Evolutionary conservation across 2,329 filamentous ascomycete species (phyloP), one percentile per base, ranked within the genome.

Genomic region (Blastomyces gilchristii): DNA sequence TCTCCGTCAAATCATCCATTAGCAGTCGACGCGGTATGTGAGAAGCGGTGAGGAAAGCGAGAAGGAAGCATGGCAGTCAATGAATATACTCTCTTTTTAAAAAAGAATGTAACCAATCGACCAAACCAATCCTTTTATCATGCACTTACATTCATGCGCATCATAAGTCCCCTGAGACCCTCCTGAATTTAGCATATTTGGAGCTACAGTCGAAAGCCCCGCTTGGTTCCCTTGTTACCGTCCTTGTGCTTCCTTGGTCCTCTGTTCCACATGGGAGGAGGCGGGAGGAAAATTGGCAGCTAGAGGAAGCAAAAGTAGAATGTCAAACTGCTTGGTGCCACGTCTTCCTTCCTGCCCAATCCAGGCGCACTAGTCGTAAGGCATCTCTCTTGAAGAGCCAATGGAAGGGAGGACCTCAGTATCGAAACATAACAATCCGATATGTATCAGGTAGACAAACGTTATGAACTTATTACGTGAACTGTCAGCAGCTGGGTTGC

Each of bases 271-370:
- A 59, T 37, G 39, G 56, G 28, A 49, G 14, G 22, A 43, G 58
- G 16, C 58, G 58, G 57, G 37, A 61, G 28, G 34, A 49, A 49
- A 41, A 49, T 41, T 41, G 12, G 8, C 22, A 53, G 25, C 6
- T 52, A 16, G 18, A 52, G 45, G 7, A 60, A 60, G n/a, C 28
- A 41, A 31, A 45, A 45, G 3, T 41, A 22, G n/a, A 25, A 58
- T 58, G n/a, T n/a, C 22, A 54, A 43, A n/a, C 60, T 62, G 60
- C 52, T 57, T 57, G 60, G 60, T 62, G 60, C 60, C 60, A 62
- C 60, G 60, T 62, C 52, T 52, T 52, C 22, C 50, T 62, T 57
- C 52, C 60, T 62, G 60, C 60, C 60, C 60, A 47, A 62, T 57
- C 37, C 52, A 50, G 16, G 31, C 28, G 57, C 57, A 28, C 43